Evolutionary conservation across 441 rosid genomes (phyloP).

Genomic region (Omphalea diandra): DNA sequence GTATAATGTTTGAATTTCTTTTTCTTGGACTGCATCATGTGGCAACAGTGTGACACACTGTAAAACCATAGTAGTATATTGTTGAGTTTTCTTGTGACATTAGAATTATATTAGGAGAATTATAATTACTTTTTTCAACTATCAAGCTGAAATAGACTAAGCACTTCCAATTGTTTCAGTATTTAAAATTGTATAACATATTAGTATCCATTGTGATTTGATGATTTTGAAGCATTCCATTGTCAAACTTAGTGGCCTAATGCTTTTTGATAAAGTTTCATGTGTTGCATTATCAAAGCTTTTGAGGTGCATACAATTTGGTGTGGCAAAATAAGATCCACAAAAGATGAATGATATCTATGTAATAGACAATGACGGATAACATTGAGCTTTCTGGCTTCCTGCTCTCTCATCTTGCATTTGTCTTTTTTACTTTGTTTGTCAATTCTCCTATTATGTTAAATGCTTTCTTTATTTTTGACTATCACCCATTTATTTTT

Average conservation of each 20-base stretch:
- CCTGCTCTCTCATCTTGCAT: not conserved
- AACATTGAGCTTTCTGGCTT: not conserved
- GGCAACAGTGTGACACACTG: not conserved
- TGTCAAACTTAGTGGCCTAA: not conserved
- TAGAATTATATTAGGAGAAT: not conserved
- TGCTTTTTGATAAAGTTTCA: not conserved
- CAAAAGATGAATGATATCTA: not conserved
- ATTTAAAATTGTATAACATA: too few relatives aligned
- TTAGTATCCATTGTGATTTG: too few relatives aligned
- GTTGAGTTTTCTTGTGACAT: not conserved
- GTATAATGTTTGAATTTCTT: not conserved
- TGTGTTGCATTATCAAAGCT: slow-evolving; percentile 5
- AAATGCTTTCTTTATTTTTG: slow-evolving; percentile 20
- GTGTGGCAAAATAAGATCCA: not conserved
- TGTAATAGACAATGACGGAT: not conserved
- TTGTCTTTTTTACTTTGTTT: slow-evolving; percentile 12
- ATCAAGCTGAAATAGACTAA: not conserved
- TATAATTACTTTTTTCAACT: not conserved
- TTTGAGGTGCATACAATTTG: slow-evolving; percentile 14
- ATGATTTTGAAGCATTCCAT: slow-evolving; percentile 5
- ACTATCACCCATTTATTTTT: slow-evolving; percentile 25
- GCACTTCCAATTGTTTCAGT: not conserved
- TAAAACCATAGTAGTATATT: not conserved
- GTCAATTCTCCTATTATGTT: not conserved
- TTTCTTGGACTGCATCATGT: not conserved